Evolutionary conservation across 192 early-diverging fungal genomes (phyloP).

Genomic region (Entomortierella lignicola): DNA sequence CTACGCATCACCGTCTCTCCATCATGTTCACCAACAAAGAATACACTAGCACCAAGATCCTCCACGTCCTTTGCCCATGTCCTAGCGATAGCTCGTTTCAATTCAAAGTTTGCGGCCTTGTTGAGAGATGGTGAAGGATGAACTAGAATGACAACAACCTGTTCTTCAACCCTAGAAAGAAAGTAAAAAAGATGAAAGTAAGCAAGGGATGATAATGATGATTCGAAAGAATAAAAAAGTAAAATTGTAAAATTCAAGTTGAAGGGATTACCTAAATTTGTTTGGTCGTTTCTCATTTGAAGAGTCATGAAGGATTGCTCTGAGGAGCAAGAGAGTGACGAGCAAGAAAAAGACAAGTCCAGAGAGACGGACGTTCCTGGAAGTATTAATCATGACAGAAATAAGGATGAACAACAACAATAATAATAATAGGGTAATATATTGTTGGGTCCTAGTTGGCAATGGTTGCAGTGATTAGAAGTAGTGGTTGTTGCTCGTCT

Average conservation of each 20-base stretch:
- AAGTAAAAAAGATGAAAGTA: not conserved
- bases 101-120: conserved; percentile 35
- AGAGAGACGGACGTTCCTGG: conserved; percentile 9
- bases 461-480: no score
- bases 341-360: conserved; percentile 5
- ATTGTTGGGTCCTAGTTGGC: no score
- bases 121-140: conserved; percentile 41
- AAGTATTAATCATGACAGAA: not conserved
- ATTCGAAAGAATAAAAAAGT: not conserved
- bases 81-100: conserved; percentile 42
- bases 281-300: not conserved
- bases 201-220: not conserved
- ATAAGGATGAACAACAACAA: no score
- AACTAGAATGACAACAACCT: conserved; percentile 39
- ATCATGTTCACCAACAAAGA: conserved; percentile 50
- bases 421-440: no score
- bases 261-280: conserved; percentile 11
- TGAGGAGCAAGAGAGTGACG: conserved; percentile 9
- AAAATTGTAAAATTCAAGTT: not conserved
- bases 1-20: conserved; percentile 46
- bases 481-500: no score
- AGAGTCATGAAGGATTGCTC: conserved; percentile 7
- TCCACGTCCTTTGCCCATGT: conserved; percentile 53
- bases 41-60: conserved; percentile 39
- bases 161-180: conserved; percentile 21